phyloP scores from a whole-genome alignment of 352 stramenopile species.

The Pythium volutum region DNA sequence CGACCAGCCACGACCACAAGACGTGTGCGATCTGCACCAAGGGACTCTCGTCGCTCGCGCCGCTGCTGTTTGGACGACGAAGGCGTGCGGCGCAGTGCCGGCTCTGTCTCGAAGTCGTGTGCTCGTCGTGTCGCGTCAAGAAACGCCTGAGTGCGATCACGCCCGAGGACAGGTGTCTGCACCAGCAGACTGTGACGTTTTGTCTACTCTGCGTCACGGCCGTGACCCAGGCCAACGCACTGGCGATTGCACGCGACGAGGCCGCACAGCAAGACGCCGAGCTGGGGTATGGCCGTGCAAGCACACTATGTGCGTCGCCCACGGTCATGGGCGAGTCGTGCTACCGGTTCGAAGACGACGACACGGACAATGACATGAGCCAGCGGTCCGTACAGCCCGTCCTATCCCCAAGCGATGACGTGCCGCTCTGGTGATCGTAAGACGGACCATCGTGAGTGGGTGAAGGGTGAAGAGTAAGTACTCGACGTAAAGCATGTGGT shows the following conservation, averaged over 20 bases:
- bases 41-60: constrained; percentile 14
- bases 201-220: constrained; percentile 21
- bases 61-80: constrained; percentile 20
- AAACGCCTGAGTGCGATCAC: constrained; percentile 21
- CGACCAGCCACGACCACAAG: neutral
- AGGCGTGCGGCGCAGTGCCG: constrained; percentile 14
- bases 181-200: constrained; percentile 21
- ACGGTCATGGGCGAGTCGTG: constrained; percentile 13
- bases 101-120: constrained; percentile 23
- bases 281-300: constrained; percentile 16
- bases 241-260: constrained; percentile 24
- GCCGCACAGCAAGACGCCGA: constrained; percentile 16
- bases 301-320: constrained; percentile 15
- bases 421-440: constrained; percentile 10
- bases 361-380: constrained; percentile 4
- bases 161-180: constrained; percentile 13
- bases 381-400: neutral
- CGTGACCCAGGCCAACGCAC: constrained; percentile 21
- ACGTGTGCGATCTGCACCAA: constrained; percentile 21
- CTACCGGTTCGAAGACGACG: constrained; percentile 16
- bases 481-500: no score
- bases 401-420: neutral
- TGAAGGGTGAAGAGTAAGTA: no score
- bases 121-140: constrained; percentile 26
- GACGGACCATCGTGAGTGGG: no score